Evolutionary conservation across 495 filamentous ascomycete genomes (phyloP), one percentile per base, ranked within the genome.

Genomic region (Penicillium mononematosum): DNA sequence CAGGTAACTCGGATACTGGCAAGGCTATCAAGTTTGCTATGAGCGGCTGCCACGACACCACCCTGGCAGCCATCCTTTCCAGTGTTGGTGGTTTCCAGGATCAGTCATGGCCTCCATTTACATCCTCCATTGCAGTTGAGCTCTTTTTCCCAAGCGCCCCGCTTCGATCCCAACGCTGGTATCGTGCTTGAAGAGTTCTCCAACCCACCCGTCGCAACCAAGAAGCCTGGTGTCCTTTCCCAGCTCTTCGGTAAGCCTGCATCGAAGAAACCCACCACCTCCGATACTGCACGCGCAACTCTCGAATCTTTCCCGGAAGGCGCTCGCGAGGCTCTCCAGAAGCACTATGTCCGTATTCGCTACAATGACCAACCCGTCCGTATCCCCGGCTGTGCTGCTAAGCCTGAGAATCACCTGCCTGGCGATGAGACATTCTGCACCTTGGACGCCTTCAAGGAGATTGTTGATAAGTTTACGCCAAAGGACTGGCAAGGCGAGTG

Each of bases 401-500:
- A 78, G 34, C 69, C 79, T 1, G 89, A 90, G 29, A 96, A 92
- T 41, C 94, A 98, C 73, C 79, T 96, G 5, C 83, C 92, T 27
- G 92, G 91, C 3, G 89, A 98, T 66, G 88, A 92, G 59, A 89
- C 81, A 22, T 96, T 98, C 68, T 98, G 94, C 75, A 98, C 94
- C 1, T 66, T 98, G 61, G 83, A 88, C 45, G 84, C 94, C 2
- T 98, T 98, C 81, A 98, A 97, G 70, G 75, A 81, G 48, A 90
- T 96, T 59, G 88, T 93, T 17, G 92, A 96, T 70, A 90, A 91
- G 61, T 94, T 91, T 66, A 93, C 89, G 5, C 94, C 94, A 0
- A 70, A 75, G 47, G 81, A 88, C 64, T 97, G 90, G 92, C 87
- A 83, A 64, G 67, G 79, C 46, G 85, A 89, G 45, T 98, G 94